These are phyloP conservation scores for Begonia peltatifolia DNA, from an alignment of 306 rosid species.

Conservation along the genomic window DNA sequence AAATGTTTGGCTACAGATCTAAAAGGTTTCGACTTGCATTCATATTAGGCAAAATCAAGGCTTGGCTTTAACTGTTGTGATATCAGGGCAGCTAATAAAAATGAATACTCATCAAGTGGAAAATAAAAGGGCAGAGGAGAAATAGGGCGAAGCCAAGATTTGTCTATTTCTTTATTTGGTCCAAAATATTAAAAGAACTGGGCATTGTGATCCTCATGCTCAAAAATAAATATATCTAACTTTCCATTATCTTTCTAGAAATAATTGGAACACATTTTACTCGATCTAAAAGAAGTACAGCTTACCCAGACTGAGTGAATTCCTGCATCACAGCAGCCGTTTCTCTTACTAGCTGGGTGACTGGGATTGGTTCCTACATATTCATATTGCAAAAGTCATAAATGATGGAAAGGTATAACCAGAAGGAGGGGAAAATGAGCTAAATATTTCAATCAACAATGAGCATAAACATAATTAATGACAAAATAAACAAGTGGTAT, in stretches of 20 bases:
- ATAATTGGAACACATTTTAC: not conserved
- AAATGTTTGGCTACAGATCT: no score
- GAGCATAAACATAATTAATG: no score
- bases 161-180: not conserved
- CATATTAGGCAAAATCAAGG: no score
- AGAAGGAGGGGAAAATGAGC: not conserved
- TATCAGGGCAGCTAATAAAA: no score
- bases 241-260: not conserved
- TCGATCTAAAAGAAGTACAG: constrained; percentile 3
- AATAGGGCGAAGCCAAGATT: not conserved
- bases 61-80: no score
- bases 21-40: no score
- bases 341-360: constrained; percentile 94
- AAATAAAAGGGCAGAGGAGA: no score
- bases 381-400: constrained; percentile 1
- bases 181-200: not conserved
- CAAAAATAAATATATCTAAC: not conserved
- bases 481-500: no score
- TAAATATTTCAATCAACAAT: no score
- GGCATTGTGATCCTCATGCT: not conserved
- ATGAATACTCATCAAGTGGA: no score
- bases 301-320: constrained; percentile 93
- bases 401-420: not conserved
- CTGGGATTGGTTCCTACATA: constrained; percentile 86
- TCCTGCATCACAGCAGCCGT: constrained; percentile 97